Evolutionary conservation across 2,329 filamentous ascomycete species (phyloP), one percentile per base, ranked within the genome.

Genomic region (Colletotrichum lupini): DNA sequence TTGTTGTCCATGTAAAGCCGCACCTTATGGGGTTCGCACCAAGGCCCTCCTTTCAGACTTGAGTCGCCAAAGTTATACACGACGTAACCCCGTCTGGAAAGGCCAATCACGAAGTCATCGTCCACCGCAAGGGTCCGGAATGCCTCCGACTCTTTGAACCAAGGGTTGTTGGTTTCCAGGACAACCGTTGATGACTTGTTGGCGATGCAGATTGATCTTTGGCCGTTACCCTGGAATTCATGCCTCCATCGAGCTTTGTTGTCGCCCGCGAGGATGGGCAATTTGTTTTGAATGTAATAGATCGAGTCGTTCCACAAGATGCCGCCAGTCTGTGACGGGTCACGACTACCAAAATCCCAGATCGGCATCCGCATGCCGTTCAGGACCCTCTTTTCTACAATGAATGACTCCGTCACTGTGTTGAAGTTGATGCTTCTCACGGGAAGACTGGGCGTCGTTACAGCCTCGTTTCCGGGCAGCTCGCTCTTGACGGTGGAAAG

Each of bases 231-330:
- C 1, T 53, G 2, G 14, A 5, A 16, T 6, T 14, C 12, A 5
- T 9, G 8, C 26, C 32, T 60, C 56, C 55, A 61, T 8, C 5
- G 24, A 19, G 24, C 1, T 4, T 6, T 11, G 1, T 66, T 59
- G 9, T 81, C 76, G 4, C 67, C 37, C n/a, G 75, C 5, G 5
- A 78, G 4, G 71, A 14, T 1, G 63, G 26, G 57, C 1, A 75
- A 74, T 0, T 79, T 77, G 35, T 77, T 72, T 19, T 79, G 77
- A 0, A 79, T 66, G 1, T 75, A 57, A 67, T 81, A 83, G 3
- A 80, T 79, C 22, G 69, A 26, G 12, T 80, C 77, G 68, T 79
- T 80, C 67, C 75, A 79, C 24, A 19, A 4, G 5, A 30, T 14
- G 2, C 61, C 61, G 9, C 32, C 56, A 2, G 5, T 4, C 5